Evolutionary conservation across 2,329 filamentous ascomycete species (phyloP), one percentile per base, ranked within the genome.

Genomic region (Aspergillus novofumigatus): DNA sequence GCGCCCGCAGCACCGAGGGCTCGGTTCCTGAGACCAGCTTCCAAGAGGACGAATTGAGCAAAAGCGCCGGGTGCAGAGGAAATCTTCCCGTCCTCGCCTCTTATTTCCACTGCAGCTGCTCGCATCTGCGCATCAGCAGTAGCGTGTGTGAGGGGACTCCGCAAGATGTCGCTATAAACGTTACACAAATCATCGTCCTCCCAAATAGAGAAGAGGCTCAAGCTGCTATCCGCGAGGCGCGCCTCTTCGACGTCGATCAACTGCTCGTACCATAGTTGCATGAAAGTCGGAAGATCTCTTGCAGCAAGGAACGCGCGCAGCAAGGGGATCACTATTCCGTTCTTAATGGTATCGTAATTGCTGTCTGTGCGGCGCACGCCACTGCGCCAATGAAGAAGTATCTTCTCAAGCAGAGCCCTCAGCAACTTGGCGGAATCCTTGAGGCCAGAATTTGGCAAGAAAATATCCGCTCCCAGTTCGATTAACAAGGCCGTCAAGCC

Each of bases 161-260:
- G 68, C 56, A 74, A 58, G 53, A 73, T 50, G 17, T 72, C 67
- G 28, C 69, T 65, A 62, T 73, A 78, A 38, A 62, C 64, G 26
- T 71, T 66, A 35, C 72, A 72, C 14, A 79, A 38, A 57, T 77
- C 74, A 52, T 78, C 75, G 55, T 78, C 75, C 60, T 79, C 77
- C 77, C 77, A 80, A 3, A 78, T 67, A 6, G 73, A 73, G 56
- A 72, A 72, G 4, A 56, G 45, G 47, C 61, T 55, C 26, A 70
- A 49, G 26, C 54, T 63, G 35, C 51, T 49, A 41, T 69, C 60
- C 59, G 51, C 11, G 56, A 60, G 54, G 10, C 72, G 72, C 45
- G 67, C 61, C 62, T 69, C 59, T 58, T 78, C 73, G 10, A 77
- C 59, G 7, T 66, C 59, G n/a, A 66, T 58, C 14, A 79, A 65